Evolutionary conservation across 1,139 yeast genomes (phyloP), one percentile per base, ranked within the genome.

Genomic region (Yamadazyma triangularis): DNA sequence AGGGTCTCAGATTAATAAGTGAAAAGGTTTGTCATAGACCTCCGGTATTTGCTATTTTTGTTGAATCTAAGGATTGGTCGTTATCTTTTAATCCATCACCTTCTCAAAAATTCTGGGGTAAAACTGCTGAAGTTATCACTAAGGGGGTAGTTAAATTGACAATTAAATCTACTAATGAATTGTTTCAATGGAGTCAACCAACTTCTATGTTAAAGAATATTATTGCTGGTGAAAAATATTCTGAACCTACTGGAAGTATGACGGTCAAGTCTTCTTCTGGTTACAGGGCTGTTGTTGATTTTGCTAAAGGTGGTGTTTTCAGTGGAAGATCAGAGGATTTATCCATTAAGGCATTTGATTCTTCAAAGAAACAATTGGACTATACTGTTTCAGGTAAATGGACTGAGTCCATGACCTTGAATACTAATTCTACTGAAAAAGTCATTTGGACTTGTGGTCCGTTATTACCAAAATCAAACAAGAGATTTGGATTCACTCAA

Each of bases 51-150:
- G 95, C 95, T 2, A 67, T 81, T 24, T 80, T 76, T 50, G 87
- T 78, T 4, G 96, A 89, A 39, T 68, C 86, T 13, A 57, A 61
- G 8, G 59, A 70, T 19, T 91, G 98, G 97, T 74, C 75, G n/a
- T 63, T 87, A 30, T 70, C 73, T 27, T 86, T 79, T 51, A 72
- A 84, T 9, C 78, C 93, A 2, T 69, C 79, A 20, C 97, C 98
- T 0, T 73, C 77, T 19, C 96, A 89, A 48, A 88, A 87, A 53
- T 87, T 86, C 48, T 91, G 96, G 95, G 97, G 97, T 31, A 91
- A 91, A 58, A 81, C 88, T 25, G 77, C 87, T 10, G 97, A 91
- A 54, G 65, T 91, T 36, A 73, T 74, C 29, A 86, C 87, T 40
- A 77, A 73, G 31, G 98, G 98, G 24, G 61, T 61, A 10, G 63